Base-by-base conservation (phyloP, 2,329 filamentous ascomycete genomes). In the Ophiocordyceps camponoti-rufipedis region DNA sequence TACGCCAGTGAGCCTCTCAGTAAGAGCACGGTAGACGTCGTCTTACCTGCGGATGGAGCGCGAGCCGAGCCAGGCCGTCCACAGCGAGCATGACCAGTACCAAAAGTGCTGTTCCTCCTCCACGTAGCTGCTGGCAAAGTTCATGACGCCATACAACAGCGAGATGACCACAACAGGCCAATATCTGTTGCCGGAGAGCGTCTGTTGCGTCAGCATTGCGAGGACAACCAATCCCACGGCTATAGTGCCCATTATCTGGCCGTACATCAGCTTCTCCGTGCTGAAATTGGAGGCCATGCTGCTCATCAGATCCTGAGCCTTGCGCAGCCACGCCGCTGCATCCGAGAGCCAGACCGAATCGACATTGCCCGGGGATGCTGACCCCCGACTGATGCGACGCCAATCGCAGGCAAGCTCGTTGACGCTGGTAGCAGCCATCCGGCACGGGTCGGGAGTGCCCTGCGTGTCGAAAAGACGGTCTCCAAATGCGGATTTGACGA, bases 41-140 rank as follows among this genome's bases (percentile, higher is more conserved):
- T 16, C 11, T 32, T 51, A 68, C 67, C 62, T 62, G 47, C 56
- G 58, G 41, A 68, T 63, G 55, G 65, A 62, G 51, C 67, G 70
- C 40, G 73, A 51, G 31, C 67, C 68, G 12, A 81, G 62, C 29
- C 70, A 65, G 1, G 68, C 62, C 31, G 82, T 57, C 84, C 84
- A 93, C 7, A 76, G 73, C 0, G 82, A 79, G 0, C 81, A 74
- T 1, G 77, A 64, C 87, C 89, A 96, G 63, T 98, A 96, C 91
- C 91, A 98, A 59, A 94, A 95, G 53, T 96, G 86, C 44, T 98
- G 91, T 60, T 98, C 91, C 63, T 98, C 91, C 62, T 98, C 91
- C 2, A 98, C 86, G 59, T 91, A 98, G 56, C 88, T 96, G 58
- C 85, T 94, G 10, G 88, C 89, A 63, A 96, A 96, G 88, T 96